phyloP scores from a whole-genome alignment of 108 stramenopile species.

The Chaetoceros muelleri region DNA sequence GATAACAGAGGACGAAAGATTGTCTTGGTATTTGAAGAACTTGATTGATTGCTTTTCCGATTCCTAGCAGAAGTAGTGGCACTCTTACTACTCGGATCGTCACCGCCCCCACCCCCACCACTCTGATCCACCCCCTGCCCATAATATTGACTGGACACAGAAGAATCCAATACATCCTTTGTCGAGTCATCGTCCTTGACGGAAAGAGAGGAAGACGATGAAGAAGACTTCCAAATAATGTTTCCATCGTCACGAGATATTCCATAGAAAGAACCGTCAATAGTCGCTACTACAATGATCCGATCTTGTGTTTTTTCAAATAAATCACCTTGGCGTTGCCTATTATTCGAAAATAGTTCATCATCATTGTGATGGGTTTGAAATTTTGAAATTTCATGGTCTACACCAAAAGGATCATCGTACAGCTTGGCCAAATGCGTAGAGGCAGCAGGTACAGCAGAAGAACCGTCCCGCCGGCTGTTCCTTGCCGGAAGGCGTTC shows the following conservation, averaged over 20 bases:
- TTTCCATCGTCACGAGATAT: constrained; percentile 51
- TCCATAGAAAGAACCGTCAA: constrained; percentile 68
- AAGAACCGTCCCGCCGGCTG: too few species aligned
- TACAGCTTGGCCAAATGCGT: too few species aligned
- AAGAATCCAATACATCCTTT: not conserved
- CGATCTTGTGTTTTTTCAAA: constrained; percentile 11
- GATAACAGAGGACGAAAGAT: not conserved
- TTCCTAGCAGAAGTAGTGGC: too few species aligned
- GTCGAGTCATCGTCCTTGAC: not conserved
- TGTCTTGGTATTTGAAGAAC: constrained; percentile 1
- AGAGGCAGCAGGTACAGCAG: too few species aligned
- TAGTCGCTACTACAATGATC: constrained; percentile 49
- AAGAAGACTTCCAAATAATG: constrained; percentile 40
- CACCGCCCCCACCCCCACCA: too few species aligned
- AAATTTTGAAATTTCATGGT: too few species aligned
- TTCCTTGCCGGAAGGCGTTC: too few species aligned
- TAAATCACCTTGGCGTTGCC: not conserved
- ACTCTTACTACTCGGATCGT: too few species aligned
- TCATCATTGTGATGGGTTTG: too few species aligned
- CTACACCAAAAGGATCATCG: too few species aligned
- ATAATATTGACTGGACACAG: not conserved
- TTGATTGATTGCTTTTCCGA: too few species aligned
- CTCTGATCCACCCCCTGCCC: not conserved
- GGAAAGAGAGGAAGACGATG: not conserved
- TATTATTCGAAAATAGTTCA: too few species aligned